A percentile compares a stretch with the other conserved stretches of the same genome.
Conservation (phyloP, 345 rosid genomes). For the Nephelium lappaceum region DNA sequence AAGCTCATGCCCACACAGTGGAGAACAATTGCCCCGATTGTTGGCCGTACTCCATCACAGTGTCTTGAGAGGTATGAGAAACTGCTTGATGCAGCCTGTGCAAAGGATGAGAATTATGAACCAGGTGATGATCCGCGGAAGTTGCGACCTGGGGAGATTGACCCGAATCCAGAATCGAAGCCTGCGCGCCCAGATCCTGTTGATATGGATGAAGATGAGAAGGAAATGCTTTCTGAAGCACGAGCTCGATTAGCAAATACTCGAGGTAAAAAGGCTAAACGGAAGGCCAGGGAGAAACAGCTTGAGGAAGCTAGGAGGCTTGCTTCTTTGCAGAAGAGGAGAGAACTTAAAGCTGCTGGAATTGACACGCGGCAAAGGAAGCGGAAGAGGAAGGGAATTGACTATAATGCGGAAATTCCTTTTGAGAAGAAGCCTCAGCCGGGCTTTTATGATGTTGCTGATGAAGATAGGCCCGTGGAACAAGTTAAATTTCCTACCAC, state of each 20-base stretch:
- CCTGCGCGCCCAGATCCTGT: conserved; percentile 99
- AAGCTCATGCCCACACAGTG: conserved; percentile 98
- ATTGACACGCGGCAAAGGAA: conserved; percentile 77
- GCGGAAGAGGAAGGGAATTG: conserved; percentile 94
- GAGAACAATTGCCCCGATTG: conserved; percentile 99
- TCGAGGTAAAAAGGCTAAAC: conserved; percentile 94
- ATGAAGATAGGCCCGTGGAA: conserved; percentile 87
- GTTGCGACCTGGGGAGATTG: conserved; percentile 97
- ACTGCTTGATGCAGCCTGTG: conserved; percentile 96
- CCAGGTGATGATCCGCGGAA: conserved; percentile 96
- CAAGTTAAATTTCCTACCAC: conserved; percentile 86
- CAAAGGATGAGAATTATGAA: conserved; percentile 95
- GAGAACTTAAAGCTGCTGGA: conserved; percentile 98
- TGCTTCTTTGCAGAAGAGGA: conserved; percentile 96
- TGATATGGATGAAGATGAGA: conserved; percentile 99
- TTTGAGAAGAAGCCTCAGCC: conserved; percentile 98
- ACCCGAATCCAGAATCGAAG: conserved; percentile 95
- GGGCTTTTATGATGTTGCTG: conserved; percentile 83
- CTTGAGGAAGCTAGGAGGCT: conserved; percentile 99
- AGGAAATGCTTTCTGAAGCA: conserved; percentile 99
- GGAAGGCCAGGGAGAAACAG: conserved; percentile 98
- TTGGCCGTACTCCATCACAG: conserved; percentile 98
- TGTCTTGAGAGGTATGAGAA: conserved; percentile 98
- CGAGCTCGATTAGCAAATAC: conserved; percentile 96
- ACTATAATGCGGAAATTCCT: conserved; percentile 96